These are phyloP conservation scores for Aspergillus haitiensis DNA, from an alignment of 495 filamentous ascomycete genomes.

Conservation along the genomic window DNA sequence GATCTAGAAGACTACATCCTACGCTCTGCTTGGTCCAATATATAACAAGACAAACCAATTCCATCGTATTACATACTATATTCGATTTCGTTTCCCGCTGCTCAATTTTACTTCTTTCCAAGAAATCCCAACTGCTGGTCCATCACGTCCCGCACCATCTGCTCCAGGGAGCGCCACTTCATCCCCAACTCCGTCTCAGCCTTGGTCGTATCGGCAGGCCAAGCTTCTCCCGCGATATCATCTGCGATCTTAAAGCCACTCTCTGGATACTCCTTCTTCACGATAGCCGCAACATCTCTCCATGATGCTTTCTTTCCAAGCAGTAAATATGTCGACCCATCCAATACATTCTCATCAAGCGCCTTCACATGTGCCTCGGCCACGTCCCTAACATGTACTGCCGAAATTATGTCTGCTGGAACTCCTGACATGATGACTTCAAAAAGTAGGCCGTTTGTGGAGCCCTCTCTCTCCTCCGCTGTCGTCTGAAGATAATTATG, in stretches of 20 bases:
- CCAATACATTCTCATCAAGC: constrained; percentile 25
- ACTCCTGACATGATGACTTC: constrained; percentile 21
- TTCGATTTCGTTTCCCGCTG: neutral
- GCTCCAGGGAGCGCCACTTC: constrained; percentile 32
- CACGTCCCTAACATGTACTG: constrained; percentile 46
- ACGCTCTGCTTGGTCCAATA: neutral
- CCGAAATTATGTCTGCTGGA: constrained; percentile 14
- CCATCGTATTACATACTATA: neutral
- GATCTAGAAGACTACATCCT: neutral
- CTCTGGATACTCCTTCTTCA: constrained; percentile 33
- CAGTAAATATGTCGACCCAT: constrained; percentile 34
- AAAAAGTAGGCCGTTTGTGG: constrained; percentile 28
- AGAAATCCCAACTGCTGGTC: constrained; percentile 36
- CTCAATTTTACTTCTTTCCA: neutral
- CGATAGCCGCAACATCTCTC: constrained; percentile 32
- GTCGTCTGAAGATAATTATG: constrained; percentile 31
- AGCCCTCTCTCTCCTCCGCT: constrained; percentile 22
- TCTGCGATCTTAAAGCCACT: constrained; percentile 26
- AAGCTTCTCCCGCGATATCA: constrained; percentile 31
- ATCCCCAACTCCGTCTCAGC: constrained; percentile 45
- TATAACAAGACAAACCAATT: neutral
- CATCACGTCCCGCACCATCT: constrained; percentile 37
- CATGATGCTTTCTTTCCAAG: constrained; percentile 24
- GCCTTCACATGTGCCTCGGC: constrained; percentile 38
- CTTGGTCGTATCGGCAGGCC: constrained; percentile 58